Base-by-base conservation (phyloP, 305 asterid genomes). In the Fraxinus greggii region DNA sequence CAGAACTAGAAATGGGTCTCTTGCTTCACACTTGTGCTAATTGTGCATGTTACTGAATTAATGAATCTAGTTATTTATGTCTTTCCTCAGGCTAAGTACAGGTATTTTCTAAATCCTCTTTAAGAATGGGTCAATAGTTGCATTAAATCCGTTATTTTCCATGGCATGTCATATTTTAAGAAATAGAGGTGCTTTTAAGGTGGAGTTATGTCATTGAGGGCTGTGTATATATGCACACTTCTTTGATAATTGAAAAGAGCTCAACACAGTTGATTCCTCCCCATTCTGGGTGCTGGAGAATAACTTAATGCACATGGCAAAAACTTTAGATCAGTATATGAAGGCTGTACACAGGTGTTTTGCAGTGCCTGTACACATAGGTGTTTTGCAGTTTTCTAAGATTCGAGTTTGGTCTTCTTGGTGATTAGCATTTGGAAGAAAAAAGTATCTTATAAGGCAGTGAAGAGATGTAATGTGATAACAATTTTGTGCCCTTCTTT, bases 21-120 rank as follows among this genome's bases (percentile, higher is more conserved):
- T 26, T 65, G 73, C 35, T 65, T 65, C 35, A 10, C 19, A 3
- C 33, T 26, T 26, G 75, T 70, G 77, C 76, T 80, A 80, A 73
- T 84, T 80, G 35, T 79, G 69, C 56, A 73, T 42, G 74, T 17
- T 29, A 81, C 83, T 76, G 86, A 65, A 65, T 65, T 65, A 3
- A 65, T 9, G 36, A 19, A 23, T 28, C 33, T 65, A 65, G 73
- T 65, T 65, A 10, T 65, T 1, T 65, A 26, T 63, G 72, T 63
- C 72, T 24, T 1, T 65, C 35, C 35, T 65, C 19, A 35, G 73
- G 33, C 73, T 24, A 24, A 12, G 73, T 26, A 65, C 73, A 24
- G 3, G 33, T 31, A 23, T 65, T 65, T 26, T 26, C 65, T 26
- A 65, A 65, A 9, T 31, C 73, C 33, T 12, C 7, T 48, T 65